Conservation (phyloP, 768 basidiomycete species). For the Phlebiopsis gigantea region DNA sequence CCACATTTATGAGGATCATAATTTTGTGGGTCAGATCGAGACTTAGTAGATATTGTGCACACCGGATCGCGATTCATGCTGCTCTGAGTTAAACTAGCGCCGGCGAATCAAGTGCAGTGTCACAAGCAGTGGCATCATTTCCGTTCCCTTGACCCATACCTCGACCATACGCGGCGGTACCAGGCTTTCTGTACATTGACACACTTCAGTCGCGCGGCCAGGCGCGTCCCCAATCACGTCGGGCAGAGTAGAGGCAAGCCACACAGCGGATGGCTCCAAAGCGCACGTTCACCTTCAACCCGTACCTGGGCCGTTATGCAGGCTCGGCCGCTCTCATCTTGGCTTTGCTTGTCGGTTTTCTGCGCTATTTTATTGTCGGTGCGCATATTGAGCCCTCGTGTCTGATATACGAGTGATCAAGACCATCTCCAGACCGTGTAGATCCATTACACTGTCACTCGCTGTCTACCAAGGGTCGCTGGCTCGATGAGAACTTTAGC, state of each 20-base stretch:
- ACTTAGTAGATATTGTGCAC: too few species aligned
- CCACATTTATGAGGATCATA: too few species aligned
- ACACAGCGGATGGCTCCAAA: constrained; percentile 18
- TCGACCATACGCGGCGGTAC: too few species aligned
- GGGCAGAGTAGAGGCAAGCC: neutral
- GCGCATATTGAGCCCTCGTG: constrained; percentile 11
- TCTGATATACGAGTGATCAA: neutral
- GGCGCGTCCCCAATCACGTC: too few species aligned
- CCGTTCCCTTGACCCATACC: too few species aligned
- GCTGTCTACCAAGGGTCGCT: constrained; percentile 66
- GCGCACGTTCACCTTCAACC: constrained; percentile 23
- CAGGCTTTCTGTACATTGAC: too few species aligned
- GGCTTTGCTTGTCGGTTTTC: constrained; percentile 38
- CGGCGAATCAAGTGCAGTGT: too few species aligned
- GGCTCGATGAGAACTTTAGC: constrained; percentile 60
- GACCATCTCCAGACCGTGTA: constrained; percentile 46
- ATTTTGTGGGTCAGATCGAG: too few species aligned
- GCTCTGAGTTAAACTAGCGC: too few species aligned
- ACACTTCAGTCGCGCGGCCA: too few species aligned
- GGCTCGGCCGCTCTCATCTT: constrained; percentile 34
- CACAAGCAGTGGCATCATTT: too few species aligned
- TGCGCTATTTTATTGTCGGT: constrained; percentile 43
- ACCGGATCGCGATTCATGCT: too few species aligned
- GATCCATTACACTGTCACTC: constrained; percentile 74
- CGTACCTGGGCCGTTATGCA: constrained; percentile 48